Base-by-base conservation (phyloP, 192 early-diverging fungal genomes). In the Linnemannia schmuckeri region DNA sequence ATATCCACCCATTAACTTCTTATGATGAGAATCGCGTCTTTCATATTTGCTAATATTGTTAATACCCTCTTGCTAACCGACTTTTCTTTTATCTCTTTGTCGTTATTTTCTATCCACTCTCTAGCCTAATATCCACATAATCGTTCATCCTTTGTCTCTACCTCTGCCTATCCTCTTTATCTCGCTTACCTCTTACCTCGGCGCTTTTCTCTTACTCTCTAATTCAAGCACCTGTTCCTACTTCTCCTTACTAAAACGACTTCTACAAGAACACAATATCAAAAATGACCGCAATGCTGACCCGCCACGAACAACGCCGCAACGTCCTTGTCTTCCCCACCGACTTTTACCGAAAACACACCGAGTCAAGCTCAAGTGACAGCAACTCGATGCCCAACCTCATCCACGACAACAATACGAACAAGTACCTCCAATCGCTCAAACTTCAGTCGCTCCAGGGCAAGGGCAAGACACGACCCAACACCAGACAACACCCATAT, bases 321-420 rank as follows among this genome's bases (percentile, higher is more conserved):
- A 81, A 81, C 52, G 63, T 81, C 49, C 74, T 81, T 61, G 80
- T 81, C 46, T 75, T 81, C 61, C 80, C 80, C 41, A 61, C 73
- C 54, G 80, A 81, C 46, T 70, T 81, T 22, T 81, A 81, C 73
- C 80, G 75, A 75, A 81, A 81, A 44, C 75, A 74, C 40, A 81
- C 80, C 30, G 80, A 81, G 40, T 61, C 55, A 72, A 70, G 80
- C 35, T 15, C 55, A 57, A 30, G 79, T 38, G 61, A 55, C 57
- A 38, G n/a, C 80, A 33, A 47, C 79, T 44, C 55, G 68, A 37
- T 75, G 70, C 17, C 80, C 52, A 22, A 61, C 37, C 54, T 63
- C 55, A 54, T 61, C 54, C 49, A 63, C 30, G 37, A 52, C 18
- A 52, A 20, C 44, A 22, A n/a, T 12, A 27, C 6, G n/a, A 61